A percentile compares a stretch with the other conserved stretches of the same genome.
Conservation (phyloP, 768 basidiomycete species). For the Boletus fagicola region DNA sequence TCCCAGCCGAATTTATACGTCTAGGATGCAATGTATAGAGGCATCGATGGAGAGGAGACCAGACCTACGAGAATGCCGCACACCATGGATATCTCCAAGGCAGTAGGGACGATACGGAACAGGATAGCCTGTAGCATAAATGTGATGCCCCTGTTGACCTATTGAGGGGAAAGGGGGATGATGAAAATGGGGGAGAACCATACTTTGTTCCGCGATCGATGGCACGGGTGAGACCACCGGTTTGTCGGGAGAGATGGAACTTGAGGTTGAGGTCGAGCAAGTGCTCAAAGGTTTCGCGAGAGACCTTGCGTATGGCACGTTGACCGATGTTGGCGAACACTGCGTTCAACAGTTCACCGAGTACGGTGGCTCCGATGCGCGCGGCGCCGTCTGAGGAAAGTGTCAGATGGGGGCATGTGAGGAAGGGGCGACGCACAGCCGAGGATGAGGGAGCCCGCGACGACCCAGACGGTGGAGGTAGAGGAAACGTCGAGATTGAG, state of each 20-base stretch:
- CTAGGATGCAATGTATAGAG: constrained; percentile 38
- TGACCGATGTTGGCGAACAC: constrained; percentile 97
- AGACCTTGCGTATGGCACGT: constrained; percentile 89
- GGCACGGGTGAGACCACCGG: constrained; percentile 92
- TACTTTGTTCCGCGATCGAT: constrained; percentile 98
- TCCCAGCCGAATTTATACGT: constrained; percentile 98
- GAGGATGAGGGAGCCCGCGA: constrained; percentile 85
- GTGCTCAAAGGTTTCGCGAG: constrained; percentile 94
- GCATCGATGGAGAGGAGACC: not conserved
- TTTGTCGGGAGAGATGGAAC: constrained; percentile 92
- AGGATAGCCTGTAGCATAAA: constrained; percentile 92
- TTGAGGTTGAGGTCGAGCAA: constrained; percentile 85
- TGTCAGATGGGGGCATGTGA: not conserved
- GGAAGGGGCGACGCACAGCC: constrained; percentile 66
- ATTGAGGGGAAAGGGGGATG: not conserved
- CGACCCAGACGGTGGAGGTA: constrained; percentile 79
- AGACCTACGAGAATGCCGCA: constrained; percentile 88
- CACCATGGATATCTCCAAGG: constrained; percentile 93
- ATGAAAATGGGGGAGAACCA: constrained; percentile 17
- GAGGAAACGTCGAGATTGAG: constrained; percentile 80
- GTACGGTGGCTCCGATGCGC: constrained; percentile 84
- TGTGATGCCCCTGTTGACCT: constrained; percentile 75
- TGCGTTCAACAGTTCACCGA: constrained; percentile 90
- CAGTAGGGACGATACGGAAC: constrained; percentile 94
- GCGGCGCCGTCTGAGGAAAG: constrained; percentile 75